These are phyloP conservation scores for Pachysandra terminalis DNA, from an alignment of 164 flowering plant species.

Conservation along the genomic window DNA sequence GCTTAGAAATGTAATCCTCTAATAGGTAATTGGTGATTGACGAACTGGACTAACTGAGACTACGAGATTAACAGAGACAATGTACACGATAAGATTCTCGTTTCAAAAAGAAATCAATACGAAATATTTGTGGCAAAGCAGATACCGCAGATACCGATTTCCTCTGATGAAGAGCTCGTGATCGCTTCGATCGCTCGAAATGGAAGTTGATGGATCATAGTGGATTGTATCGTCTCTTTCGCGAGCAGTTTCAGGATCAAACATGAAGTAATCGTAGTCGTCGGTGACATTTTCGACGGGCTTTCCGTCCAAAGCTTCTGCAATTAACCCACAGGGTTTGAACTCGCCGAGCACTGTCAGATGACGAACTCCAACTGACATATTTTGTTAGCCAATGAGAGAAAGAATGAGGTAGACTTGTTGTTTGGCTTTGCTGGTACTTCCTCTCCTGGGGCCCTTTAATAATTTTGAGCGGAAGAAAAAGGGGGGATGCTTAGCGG, in stretches of 20 bases:
- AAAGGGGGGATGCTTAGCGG: no score
- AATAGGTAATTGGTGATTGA: no score
- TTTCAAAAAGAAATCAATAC: no score
- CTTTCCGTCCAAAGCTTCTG: conserved; percentile 80
- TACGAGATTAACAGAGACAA: no score
- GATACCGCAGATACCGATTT: conserved; percentile 43
- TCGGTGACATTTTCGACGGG: conserved; percentile 36
- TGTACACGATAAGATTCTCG: no score
- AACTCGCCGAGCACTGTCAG: conserved; percentile 80
- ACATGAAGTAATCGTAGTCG: conserved; percentile 69
- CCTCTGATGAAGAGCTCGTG: conserved; percentile 95
- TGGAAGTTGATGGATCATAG: conserved; percentile 20
- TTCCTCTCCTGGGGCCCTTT: not conserved
- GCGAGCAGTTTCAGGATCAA: conserved; percentile 52
- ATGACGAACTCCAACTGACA: conserved; percentile 56
- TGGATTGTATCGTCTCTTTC: conserved; percentile 37
- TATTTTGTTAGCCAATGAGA: conserved; percentile 4
- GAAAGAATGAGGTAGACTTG: not conserved
- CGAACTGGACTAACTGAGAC: no score
- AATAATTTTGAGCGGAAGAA: no score
- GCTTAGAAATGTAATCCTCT: no score
- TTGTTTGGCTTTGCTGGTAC: not conserved
- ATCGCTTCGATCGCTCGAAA: conserved; percentile 44
- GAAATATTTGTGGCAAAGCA: no score
- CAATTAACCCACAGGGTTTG: conserved; percentile 87